phyloP scores from a whole-genome alignment of 2,329 filamentous ascomycete species.

The Zasmidium angulare region DNA sequence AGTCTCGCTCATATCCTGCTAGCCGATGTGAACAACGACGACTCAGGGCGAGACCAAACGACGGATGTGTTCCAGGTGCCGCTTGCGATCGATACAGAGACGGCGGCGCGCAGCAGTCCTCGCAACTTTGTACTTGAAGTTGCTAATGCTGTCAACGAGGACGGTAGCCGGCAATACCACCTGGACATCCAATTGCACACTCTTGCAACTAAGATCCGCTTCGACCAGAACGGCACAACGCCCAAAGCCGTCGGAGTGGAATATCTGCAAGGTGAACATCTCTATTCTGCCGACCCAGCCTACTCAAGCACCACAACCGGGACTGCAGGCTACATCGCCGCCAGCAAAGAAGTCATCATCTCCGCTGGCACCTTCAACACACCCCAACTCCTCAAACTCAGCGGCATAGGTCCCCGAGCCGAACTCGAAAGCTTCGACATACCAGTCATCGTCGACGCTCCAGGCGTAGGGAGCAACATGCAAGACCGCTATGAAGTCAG shows the following conservation, averaged over 20 bases:
- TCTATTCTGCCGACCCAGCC: slow-evolving; percentile 43
- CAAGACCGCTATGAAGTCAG: slow-evolving; percentile 61
- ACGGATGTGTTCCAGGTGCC: slow-evolving; percentile 60
- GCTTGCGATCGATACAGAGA: slow-evolving; percentile 32
- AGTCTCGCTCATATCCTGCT: slow-evolving; percentile 20
- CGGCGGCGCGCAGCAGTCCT: slow-evolving; percentile 49
- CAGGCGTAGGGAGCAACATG: slow-evolving; percentile 65
- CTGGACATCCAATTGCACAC: slow-evolving; percentile 61
- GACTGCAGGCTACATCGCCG: slow-evolving; percentile 41
- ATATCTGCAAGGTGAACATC: slow-evolving; percentile 41
- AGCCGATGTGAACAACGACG: slow-evolving; percentile 46
- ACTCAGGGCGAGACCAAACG: slow-evolving; percentile 45
- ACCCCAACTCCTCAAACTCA: slow-evolving; percentile 65
- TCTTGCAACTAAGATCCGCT: slow-evolving; percentile 65
- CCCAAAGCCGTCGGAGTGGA: slow-evolving; percentile 50
- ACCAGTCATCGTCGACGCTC: slow-evolving; percentile 54
- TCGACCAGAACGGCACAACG: slow-evolving; percentile 59
- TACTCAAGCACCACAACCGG: slow-evolving; percentile 33
- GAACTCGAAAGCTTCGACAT: slow-evolving; percentile 59
- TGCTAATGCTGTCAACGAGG: slow-evolving; percentile 48
- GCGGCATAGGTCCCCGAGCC: slow-evolving; percentile 58
- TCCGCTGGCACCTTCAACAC: slow-evolving; percentile 60
- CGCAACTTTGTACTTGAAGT: slow-evolving; percentile 57
- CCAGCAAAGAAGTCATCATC: slow-evolving; percentile 48
- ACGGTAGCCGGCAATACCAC: slow-evolving; percentile 56